These are phyloP conservation scores for Obelidium mucronatum DNA, from an alignment of 192 early-diverging fungal genomes.

Conservation along the genomic window DNA sequence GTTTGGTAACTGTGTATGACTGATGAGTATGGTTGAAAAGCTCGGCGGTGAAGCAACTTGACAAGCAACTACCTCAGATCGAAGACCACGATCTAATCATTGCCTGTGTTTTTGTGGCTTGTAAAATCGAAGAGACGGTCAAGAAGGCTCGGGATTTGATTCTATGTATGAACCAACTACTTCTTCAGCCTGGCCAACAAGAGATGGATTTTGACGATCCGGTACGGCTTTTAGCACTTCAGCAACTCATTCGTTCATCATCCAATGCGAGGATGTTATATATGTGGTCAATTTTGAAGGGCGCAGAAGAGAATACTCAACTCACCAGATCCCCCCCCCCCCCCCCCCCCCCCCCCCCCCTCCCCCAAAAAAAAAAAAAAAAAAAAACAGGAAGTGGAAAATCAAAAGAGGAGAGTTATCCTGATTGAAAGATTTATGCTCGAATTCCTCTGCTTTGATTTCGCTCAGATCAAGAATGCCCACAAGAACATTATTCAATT, in stretches of 20 bases:
- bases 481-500: slow-evolving; percentile 77
- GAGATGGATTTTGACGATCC: slow-evolving; percentile 45
- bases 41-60: background rate
- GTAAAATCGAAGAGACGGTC: slow-evolving; percentile 87
- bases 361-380: background rate
- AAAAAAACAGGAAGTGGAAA: slow-evolving; percentile 65
- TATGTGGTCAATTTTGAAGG: no score
- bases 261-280: no score
- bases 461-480: slow-evolving; percentile 72
- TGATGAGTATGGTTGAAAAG: background rate
- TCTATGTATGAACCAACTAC: slow-evolving; percentile 58
- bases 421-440: slow-evolving; percentile 75
- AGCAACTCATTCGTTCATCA: no score
- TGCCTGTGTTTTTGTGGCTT: slow-evolving; percentile 80
- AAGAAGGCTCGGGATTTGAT: slow-evolving; percentile 86
- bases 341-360: no score
- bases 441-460: slow-evolving; percentile 83
- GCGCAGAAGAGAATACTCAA: no score
- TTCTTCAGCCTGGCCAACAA: slow-evolving; percentile 55
- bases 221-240: no score
- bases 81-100: slow-evolving; percentile 61
- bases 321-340: no score
- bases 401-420: slow-evolving; percentile 69
- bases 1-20: background rate
- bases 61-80: background rate